Evolutionary conservation across 2,329 filamentous ascomycete species (phyloP), one percentile per base, ranked within the genome.

Genomic region (Aureobasidium zeae): DNA sequence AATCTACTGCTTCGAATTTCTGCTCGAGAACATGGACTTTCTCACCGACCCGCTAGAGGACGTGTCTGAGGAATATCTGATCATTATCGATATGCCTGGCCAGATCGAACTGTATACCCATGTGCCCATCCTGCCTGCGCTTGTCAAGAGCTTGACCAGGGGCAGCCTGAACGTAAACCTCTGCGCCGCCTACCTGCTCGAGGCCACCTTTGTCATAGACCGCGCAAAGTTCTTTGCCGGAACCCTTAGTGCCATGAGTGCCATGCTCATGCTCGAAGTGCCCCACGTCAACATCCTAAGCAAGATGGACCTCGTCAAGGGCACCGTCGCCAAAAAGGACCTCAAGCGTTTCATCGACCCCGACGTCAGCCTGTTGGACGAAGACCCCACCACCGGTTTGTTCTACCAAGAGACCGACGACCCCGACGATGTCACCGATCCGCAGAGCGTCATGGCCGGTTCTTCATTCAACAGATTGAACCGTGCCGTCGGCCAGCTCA

Each of bases 31-130:
- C 60, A 79, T 94, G 50, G 87, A 94, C 66, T 95, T 91, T 65
- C 70, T 95, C 37, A 85, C 83, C 34, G 83, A 93, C 50, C 79
- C 83, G 13, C 77, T 95, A 45, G 86, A 94, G 55, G 76, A 79
- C 30, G 71, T 94, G 45, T 89, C 86, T 8, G 91, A 98, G 56
- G 91, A 96, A 57, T 95, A 94, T 63, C 76, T 98, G 50, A 94
- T 96, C 63, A 84, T 98, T 51, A 87, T 98, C 67, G 91, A 98
- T 66, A 95, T 96, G 84, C 91, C 91, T 0, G 91, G 91, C 46
- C 91, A 98, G 69, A 96, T 98, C 63, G 91, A 98, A 67, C 77
- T 98, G 11, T 98, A 96, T 68, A 96, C 89, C 2, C 91, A 98
- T 62, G 84, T 96, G 24, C 91, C 91, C 28, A 83, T 98, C 52